phyloP scores from a whole-genome alignment of 352 stramenopile species.

The Phytophthora niederhauseri region DNA sequence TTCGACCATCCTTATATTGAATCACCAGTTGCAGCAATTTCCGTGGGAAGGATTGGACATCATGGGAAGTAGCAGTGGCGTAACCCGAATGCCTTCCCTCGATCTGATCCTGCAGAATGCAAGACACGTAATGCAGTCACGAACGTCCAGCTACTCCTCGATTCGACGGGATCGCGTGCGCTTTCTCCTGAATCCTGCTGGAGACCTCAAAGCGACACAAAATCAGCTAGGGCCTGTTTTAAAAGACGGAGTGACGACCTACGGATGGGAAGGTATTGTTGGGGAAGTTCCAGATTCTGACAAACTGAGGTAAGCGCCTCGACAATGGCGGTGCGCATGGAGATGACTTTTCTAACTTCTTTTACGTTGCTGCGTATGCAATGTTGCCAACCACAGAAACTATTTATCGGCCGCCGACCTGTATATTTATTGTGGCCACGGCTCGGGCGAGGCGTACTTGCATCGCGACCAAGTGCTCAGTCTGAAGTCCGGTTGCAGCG shows the following conservation, averaged over 20 bases:
- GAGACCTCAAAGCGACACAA: slow-evolving; percentile 74
- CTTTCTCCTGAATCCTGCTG: slow-evolving; percentile 78
- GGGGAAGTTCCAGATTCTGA: slow-evolving; percentile 53
- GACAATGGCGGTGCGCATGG: not conserved
- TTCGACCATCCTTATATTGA: slow-evolving; percentile 71
- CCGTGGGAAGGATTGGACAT: slow-evolving; percentile 84
- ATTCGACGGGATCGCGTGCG: slow-evolving; percentile 46
- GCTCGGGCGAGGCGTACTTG: slow-evolving; percentile 94
- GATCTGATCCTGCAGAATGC: slow-evolving; percentile 59
- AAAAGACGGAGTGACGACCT: slow-evolving; percentile 26
- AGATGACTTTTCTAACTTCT: not conserved
- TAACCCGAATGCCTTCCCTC: slow-evolving; percentile 82
- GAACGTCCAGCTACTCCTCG: not conserved
- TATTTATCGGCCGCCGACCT: slow-evolving; percentile 79
- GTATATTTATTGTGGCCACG: slow-evolving; percentile 98
- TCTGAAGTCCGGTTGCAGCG: slow-evolving; percentile 58
- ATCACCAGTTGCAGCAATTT: slow-evolving; percentile 71
- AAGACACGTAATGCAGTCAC: not conserved
- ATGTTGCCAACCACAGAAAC: slow-evolving; percentile 24
- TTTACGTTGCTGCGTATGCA: not conserved
- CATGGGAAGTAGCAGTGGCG: slow-evolving; percentile 38
- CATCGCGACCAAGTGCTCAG: slow-evolving; percentile 79
- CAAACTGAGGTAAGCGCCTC: slow-evolving; percentile 52
- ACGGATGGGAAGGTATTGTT: slow-evolving; percentile 61
- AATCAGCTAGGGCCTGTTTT: slow-evolving; percentile 64